Evolutionary conservation across 202 grass and related monocot genomes (phyloP), one percentile per base, ranked within the genome.

Genomic region (Digitaria exilis): DNA sequence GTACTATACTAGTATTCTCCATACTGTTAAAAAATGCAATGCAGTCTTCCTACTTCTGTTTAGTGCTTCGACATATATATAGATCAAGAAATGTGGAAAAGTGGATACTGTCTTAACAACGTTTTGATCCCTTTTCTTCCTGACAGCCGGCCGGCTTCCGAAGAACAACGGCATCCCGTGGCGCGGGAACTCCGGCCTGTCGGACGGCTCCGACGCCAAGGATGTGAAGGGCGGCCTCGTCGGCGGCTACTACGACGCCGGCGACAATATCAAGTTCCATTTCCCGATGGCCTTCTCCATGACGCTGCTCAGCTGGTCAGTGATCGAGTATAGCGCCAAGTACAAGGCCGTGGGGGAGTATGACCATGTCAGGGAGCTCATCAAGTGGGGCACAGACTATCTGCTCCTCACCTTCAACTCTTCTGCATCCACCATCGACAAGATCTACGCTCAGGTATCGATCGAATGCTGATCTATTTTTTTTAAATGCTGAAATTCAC

Each of bases 201-300:
- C 60, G 2, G 96, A 98, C 24, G 96, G 96, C 11, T 87, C 85
- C 7, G 81, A 85, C 18, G 10, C 57, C 67, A 26, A 66, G 16
- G 91, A 98, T 69, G 83, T 95, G 12, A 91, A 91, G 89, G 92
- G 92, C 8, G 93, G 96, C 0, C 91, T 98, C 9, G 93, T 98
- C 8, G 96, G 96, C 17, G 96, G 96, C 7, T 98, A 98, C 83
- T 98, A 98, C 34, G 96, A 98, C 44, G 93, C 93, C 72, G 96
- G 96, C 16, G 96, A 98, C 82, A 96, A 98, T 76, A 98, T 98
- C 65, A 98, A 98, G 82, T 98, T 98, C 87, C 90, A 98, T 64
- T 98, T 98, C 73, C 96, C 96, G 28, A 80, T 98, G 93, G 96
- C 96, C 28, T 98, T 96, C 82, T 96, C 96, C 73, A 98, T 98